A percentile compares a stretch with the other conserved stretches of the same genome.
These are phyloP conservation scores for Penicillium coffeae DNA, from an alignment of 495 filamentous ascomycete species.

Conservation along the genomic window DNA sequence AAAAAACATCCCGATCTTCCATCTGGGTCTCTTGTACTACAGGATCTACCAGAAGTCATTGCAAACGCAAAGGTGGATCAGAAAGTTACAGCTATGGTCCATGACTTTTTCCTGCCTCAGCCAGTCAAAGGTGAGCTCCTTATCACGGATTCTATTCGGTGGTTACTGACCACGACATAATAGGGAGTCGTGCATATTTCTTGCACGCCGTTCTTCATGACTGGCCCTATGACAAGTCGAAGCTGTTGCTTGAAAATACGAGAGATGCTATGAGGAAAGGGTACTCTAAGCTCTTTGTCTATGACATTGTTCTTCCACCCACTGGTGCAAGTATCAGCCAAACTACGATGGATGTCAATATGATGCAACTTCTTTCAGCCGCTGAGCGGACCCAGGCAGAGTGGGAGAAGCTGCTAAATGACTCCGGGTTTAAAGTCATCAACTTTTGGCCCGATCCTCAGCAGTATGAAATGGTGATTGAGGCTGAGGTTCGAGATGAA, in stretches of 20 bases:
- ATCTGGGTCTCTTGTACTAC: constrained; percentile 40
- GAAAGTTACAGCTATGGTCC: constrained; percentile 40
- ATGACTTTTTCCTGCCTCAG: constrained; percentile 51
- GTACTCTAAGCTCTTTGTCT: constrained; percentile 44
- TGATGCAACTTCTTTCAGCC: constrained; percentile 34
- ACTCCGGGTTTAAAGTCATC: constrained; percentile 38
- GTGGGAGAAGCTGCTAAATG: constrained; percentile 36
- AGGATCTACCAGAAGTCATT: constrained; percentile 47
- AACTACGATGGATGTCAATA: constrained; percentile 33
- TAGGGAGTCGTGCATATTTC: constrained; percentile 39
- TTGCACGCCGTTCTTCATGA: constrained; percentile 46
- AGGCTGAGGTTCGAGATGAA: constrained; percentile 62
- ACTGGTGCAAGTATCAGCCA: constrained; percentile 24
- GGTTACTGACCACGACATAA: neutral
- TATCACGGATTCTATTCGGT: neutral
- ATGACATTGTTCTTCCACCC: constrained; percentile 40
- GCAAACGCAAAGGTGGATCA: constrained; percentile 28
- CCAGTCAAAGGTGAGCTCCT: constrained; percentile 39
- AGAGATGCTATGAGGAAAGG: constrained; percentile 37
- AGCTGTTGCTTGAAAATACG: constrained; percentile 18
- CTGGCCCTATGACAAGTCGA: constrained; percentile 34
- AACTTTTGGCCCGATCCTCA: constrained; percentile 37
- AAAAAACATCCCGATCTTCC: constrained; percentile 31
- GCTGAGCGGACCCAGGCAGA: constrained; percentile 32
- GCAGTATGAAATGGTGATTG: constrained; percentile 29